Evolutionary conservation across 1,284 basidiomycete species (phyloP).

Genomic region (Papiliotrema terrestris): DNA sequence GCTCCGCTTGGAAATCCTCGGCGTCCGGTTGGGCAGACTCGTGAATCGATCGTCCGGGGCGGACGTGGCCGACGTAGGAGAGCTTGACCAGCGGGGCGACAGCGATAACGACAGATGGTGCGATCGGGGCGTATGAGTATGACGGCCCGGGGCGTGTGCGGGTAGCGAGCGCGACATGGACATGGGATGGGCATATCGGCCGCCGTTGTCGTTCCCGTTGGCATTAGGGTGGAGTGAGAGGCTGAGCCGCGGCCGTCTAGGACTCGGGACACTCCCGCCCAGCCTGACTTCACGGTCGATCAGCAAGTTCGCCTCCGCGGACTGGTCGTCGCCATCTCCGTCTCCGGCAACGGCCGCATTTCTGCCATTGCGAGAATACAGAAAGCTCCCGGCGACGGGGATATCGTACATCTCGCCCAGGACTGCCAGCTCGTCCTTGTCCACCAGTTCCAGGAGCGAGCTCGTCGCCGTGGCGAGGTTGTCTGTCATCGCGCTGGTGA

Average conservation of each 20-base stretch:
- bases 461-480: constrained; percentile 37
- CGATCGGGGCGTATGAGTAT: neutral
- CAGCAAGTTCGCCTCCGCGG: neutral
- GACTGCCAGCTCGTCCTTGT: constrained; percentile 30
- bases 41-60: constrained; percentile 36
- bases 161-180: constrained; percentile 3
- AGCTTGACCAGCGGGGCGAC: neutral
- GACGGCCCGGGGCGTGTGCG: neutral
- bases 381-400: constrained; percentile 22
- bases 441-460: constrained; percentile 28
- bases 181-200: neutral
- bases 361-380: neutral
- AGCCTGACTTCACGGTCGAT: neutral
- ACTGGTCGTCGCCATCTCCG: neutral
- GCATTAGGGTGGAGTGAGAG: neutral
- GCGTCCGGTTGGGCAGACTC: constrained; percentile 31
- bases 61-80: neutral
- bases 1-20: constrained; percentile 26
- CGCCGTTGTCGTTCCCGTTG: neutral
- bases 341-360: neutral
- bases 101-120: constrained; percentile 8
- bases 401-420: constrained; percentile 46
- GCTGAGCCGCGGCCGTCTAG: neutral
- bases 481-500: constrained; percentile 39
- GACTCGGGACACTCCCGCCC: constrained; percentile 7